Conservation (phyloP, 495 filamentous ascomycete genomes). For the Lindgomyces ingoldianus region DNA sequence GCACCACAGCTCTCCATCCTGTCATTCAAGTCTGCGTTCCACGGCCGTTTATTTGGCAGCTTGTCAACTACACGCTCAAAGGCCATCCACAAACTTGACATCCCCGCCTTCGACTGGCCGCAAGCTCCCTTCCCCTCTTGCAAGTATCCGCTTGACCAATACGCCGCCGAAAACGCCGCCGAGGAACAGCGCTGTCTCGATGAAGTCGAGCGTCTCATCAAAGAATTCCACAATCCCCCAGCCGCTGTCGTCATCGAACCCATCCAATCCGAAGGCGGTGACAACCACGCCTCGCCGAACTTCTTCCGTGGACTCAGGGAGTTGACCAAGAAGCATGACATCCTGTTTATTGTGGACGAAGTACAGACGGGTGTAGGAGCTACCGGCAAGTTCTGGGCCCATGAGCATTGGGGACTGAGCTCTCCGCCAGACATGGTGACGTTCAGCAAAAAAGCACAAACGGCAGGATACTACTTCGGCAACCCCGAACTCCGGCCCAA, state of each 20-base stretch:
- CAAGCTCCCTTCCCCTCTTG: slow-evolving; percentile 87
- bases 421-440: slow-evolving; percentile 96
- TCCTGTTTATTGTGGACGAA: slow-evolving; percentile 96
- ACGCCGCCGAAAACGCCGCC: slow-evolving; percentile 76
- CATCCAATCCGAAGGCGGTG: slow-evolving; percentile 96
- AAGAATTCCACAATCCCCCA: slow-evolving; percentile 80
- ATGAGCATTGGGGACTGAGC: slow-evolving; percentile 91
- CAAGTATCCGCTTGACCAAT: slow-evolving; percentile 87
- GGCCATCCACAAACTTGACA: slow-evolving; percentile 97
- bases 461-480: slow-evolving; percentile 94
- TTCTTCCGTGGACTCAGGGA: slow-evolving; percentile 91
- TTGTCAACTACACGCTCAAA: slow-evolving; percentile 94
- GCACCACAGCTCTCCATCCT: slow-evolving; percentile 85
- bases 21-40: slow-evolving; percentile 91
- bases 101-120: slow-evolving; percentile 98
- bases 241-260: slow-evolving; percentile 90
- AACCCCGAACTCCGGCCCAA: slow-evolving; percentile 88
- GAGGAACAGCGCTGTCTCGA: slow-evolving; percentile 85
- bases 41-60: slow-evolving; percentile 91
- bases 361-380: slow-evolving; percentile 96
- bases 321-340: slow-evolving; percentile 79
- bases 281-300: slow-evolving; percentile 92
- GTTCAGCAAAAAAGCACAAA: slow-evolving; percentile 98
- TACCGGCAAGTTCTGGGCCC: slow-evolving; percentile 98
- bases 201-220: slow-evolving; percentile 85